phyloP scores from a whole-genome alignment of 2,329 filamentous ascomycete genomes.

The Cryphonectria naterciae region DNA sequence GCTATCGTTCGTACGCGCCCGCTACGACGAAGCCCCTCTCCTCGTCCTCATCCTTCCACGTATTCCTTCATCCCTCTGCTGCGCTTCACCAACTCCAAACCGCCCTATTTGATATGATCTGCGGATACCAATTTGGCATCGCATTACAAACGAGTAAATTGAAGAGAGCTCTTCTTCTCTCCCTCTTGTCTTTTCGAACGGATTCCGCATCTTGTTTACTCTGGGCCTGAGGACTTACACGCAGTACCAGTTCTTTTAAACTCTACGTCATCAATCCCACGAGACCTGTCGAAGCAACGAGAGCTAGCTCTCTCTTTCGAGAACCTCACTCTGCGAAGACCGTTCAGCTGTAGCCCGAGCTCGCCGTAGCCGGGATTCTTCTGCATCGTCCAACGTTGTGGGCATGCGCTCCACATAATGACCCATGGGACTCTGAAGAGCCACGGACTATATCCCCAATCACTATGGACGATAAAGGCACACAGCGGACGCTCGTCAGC shows the following conservation, averaged over 20 bases:
- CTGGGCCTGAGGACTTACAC: neutral
- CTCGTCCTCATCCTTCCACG: neutral
- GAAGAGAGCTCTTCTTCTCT: neutral
- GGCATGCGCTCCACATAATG: constrained; percentile 26
- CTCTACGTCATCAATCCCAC: neutral
- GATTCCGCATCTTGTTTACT: neutral
- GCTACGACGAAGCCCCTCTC: neutral
- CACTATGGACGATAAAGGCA: constrained; percentile 39
- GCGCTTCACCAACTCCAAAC: neutral
- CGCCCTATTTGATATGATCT: neutral
- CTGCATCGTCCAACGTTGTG: neutral
- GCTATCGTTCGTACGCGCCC: neutral
- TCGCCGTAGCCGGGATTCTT: neutral
- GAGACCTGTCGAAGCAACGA: neutral
- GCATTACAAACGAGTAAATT: neutral
- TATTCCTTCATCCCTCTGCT: neutral
- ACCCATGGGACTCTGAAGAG: constrained; percentile 22
- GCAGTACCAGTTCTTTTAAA: neutral
- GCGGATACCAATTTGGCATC: neutral
- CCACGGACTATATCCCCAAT: constrained; percentile 19
- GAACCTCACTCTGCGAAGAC: neutral
- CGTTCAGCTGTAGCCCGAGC: neutral
- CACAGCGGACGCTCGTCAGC: constrained; percentile 33
- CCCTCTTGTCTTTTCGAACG: neutral
- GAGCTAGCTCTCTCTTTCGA: neutral